phyloP scores from a whole-genome alignment of 2,329 filamentous ascomycete genomes.

The Domatiomyces globalis region DNA sequence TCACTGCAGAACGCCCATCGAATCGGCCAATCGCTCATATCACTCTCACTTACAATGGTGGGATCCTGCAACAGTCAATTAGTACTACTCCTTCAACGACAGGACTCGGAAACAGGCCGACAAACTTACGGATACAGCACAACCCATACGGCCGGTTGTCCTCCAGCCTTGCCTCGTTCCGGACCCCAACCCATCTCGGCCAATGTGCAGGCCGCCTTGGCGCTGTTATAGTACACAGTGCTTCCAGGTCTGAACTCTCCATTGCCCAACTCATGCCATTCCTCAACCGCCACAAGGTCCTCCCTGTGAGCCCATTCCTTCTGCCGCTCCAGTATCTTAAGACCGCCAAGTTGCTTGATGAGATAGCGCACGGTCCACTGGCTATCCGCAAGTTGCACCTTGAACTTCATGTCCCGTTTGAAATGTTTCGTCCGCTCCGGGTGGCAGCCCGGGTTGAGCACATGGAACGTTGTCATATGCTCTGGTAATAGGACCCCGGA shows the following conservation, averaged over 20 bases:
- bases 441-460: slow-evolving; percentile 34
- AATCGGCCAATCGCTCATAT: not conserved
- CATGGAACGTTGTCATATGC: slow-evolving; percentile 46
- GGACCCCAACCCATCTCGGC: slow-evolving; percentile 28
- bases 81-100: not conserved
- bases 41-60: not conserved
- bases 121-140: slow-evolving; percentile 8
- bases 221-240: slow-evolving; percentile 37
- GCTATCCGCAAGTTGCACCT: slow-evolving; percentile 39
- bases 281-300: slow-evolving; percentile 37
- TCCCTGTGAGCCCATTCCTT: not conserved
- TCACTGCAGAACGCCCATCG: not conserved
- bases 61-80: not conserved
- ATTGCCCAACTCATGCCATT: slow-evolving; percentile 41
- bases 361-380: slow-evolving; percentile 42
- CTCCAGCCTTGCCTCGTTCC: slow-evolving; percentile 11
- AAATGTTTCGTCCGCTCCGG: not conserved
- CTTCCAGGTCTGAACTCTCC: slow-evolving; percentile 48
- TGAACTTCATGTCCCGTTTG: slow-evolving; percentile 29
- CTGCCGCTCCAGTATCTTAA: slow-evolving; percentile 24
- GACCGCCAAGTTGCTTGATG: slow-evolving; percentile 45
- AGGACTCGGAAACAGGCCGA: not conserved
- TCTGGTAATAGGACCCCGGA: slow-evolving; percentile 34
- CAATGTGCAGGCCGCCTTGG: slow-evolving; percentile 36
- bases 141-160: slow-evolving; percentile 11